These are phyloP conservation scores for Salix arbutifolia DNA, from an alignment of 345 rosid genomes.

Conservation along the genomic window DNA sequence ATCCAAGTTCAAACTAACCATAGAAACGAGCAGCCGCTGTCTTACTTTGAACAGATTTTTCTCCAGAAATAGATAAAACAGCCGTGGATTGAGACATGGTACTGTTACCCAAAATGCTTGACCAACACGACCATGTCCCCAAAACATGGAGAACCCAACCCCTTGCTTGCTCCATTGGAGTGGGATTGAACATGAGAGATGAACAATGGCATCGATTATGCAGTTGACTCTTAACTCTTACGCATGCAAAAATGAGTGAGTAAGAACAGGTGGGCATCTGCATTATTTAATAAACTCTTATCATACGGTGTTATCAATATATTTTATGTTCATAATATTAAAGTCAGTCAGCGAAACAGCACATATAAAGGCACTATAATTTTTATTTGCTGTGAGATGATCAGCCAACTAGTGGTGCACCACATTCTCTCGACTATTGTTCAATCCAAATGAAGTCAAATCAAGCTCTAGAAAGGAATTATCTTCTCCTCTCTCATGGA, in stretches of 20 bases:
- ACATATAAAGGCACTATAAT: neutral
- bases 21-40: too few relatives aligned
- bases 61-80: neutral
- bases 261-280: neutral
- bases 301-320: neutral
- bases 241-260: neutral
- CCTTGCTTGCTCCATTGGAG: conserved; percentile 1
- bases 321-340: neutral
- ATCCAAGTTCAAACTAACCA: too few relatives aligned
- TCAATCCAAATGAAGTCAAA: neutral
- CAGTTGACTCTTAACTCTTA: neutral
- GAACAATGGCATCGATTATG: neutral
- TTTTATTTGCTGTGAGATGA: neutral
- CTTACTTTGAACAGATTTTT: too few relatives aligned
- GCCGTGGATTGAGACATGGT: conserved; percentile 5
- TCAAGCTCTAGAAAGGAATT: conserved; percentile 32
- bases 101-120: neutral
- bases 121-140: neutral
- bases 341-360: neutral
- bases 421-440: neutral
- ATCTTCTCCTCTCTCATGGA: conserved; percentile 61
- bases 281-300: neutral
- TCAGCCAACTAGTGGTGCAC: neutral
- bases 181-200: neutral
- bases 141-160: conserved; percentile 2